Conservation (phyloP, 1,139 yeast genomes). For the Suhomyces choctaworum region DNA sequence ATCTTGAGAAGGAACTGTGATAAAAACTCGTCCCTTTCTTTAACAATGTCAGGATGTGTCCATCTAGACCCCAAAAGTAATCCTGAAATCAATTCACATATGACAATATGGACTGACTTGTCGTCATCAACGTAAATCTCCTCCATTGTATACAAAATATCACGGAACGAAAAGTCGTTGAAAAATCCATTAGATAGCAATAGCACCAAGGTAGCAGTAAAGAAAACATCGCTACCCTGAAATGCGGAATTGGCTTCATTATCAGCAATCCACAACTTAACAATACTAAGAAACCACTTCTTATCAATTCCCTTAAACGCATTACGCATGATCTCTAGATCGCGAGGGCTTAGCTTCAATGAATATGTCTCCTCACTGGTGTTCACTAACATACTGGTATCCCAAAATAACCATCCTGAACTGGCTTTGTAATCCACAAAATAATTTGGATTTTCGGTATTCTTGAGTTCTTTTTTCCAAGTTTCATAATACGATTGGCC, state of each 20-base stretch:
- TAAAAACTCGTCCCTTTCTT: constrained; percentile 49
- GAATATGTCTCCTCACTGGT: constrained; percentile 25
- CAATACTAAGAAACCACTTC: constrained; percentile 59
- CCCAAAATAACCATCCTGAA: constrained; percentile 85
- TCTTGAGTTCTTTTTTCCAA: constrained; percentile 58
- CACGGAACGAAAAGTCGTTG: constrained; percentile 34
- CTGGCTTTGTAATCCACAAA: constrained; percentile 58
- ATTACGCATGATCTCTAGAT: constrained; percentile 38
- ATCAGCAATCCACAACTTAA: constrained; percentile 60
- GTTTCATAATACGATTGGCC: constrained; percentile 37
- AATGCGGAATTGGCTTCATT: constrained; percentile 63
- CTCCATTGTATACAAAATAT: constrained; percentile 53
- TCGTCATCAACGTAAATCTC: constrained; percentile 59
- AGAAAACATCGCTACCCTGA: constrained; percentile 60
- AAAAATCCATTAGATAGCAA: constrained; percentile 48
- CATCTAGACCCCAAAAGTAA: constrained; percentile 51
- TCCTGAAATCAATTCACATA: constrained; percentile 63
- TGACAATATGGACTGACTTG: constrained; percentile 61
- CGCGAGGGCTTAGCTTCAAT: constrained; percentile 37
- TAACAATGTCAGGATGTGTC: constrained; percentile 23
- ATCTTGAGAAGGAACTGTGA: constrained; percentile 45
- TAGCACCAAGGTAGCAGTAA: constrained; percentile 47
- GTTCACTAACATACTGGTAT: constrained; percentile 52
- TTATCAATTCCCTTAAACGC: constrained; percentile 51
- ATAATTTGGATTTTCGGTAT: constrained; percentile 48